Evolutionary conservation across 805 yeast genomes (phyloP), one percentile per base, ranked within the genome.

Genomic region (Cyberlindnera petersonii): DNA sequence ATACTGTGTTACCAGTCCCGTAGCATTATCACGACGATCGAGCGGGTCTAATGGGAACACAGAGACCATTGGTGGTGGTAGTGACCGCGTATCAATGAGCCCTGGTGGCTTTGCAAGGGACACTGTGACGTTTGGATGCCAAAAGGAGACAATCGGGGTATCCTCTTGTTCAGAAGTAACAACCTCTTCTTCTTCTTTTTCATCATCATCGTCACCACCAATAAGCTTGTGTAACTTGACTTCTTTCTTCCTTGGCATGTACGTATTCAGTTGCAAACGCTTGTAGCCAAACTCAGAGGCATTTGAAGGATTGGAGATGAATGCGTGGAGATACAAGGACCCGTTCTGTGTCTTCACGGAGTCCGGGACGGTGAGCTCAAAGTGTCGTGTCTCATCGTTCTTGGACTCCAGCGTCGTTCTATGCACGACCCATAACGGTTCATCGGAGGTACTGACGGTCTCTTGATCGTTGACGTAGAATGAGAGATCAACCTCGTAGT

Each of bases 121-220:
- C 5, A 66, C 40, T 1, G 64, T 57, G 18, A 65, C 54, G 33
- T 64, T 63, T 17, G 69, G 69, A 45, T 65, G 64, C 58, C 63
- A 63, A 45, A 56, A 63, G 1, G 64, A 44, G n/a, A 53, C 53
- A 19, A 59, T 46, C 35, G 39, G 39, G 10, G 33, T 26, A 16
- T 33, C 35, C 3, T 10, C 13, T 14, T 18, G 24, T 11, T 30
- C 35, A 11, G 4, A 9, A 14, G 22, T 9, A 16, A 37, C 33
- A 4, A 35, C 42, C 18, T 49, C 52, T 8, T 48, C 43, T 27
- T 49, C 51, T 17, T 33, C 50, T n/a, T 21, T 47, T 8, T 47
- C 47, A 13, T 42, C 51, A 8, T 9, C 35, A 6, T 31, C 33
- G 1, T 31, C 46, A 16, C 45, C 44, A 23, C 57, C 63, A 19